Conservation (phyloP, 139 green algal species). For the Chlorella ohadii region DNA sequence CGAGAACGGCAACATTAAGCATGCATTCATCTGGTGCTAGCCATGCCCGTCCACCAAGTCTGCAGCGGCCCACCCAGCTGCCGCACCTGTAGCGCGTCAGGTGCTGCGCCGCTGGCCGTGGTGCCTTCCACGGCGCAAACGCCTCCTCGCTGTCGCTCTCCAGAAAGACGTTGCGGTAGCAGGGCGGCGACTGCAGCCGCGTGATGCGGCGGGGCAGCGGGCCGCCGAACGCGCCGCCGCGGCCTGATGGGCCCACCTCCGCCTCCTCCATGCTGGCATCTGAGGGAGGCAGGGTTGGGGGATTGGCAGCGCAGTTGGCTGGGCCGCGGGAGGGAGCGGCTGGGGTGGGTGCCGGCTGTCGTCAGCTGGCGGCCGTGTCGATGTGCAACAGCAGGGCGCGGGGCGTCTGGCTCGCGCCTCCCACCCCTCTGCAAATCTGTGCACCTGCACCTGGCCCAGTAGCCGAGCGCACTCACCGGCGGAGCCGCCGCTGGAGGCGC, state of each 20-base stretch:
- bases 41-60: too few species aligned
- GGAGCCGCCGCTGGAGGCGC: neutral
- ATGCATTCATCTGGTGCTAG: too few species aligned
- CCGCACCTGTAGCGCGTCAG: slow-evolving; percentile 6
- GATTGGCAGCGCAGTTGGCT: neutral
- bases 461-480: too few species aligned
- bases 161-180: slow-evolving; percentile 54
- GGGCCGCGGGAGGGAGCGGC: neutral
- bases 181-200: slow-evolving; percentile 50
- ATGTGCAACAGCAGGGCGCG: too few species aligned
- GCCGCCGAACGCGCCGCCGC: neutral
- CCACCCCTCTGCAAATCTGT: too few species aligned
- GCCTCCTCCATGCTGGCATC: slow-evolving; percentile 15
- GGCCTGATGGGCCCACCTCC: neutral
- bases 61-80: too few species aligned
- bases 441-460: too few species aligned
- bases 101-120: neutral
- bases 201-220: neutral
- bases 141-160: slow-evolving; percentile 31
- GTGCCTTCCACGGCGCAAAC: neutral
- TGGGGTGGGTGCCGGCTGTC: neutral
- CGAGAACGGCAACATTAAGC: too few species aligned
- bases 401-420: too few species aligned
- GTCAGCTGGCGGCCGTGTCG: too few species aligned
- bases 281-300: neutral